Evolutionary conservation across 768 basidiomycete species (phyloP).

Genomic region (Multifurca ochricompacta): DNA sequence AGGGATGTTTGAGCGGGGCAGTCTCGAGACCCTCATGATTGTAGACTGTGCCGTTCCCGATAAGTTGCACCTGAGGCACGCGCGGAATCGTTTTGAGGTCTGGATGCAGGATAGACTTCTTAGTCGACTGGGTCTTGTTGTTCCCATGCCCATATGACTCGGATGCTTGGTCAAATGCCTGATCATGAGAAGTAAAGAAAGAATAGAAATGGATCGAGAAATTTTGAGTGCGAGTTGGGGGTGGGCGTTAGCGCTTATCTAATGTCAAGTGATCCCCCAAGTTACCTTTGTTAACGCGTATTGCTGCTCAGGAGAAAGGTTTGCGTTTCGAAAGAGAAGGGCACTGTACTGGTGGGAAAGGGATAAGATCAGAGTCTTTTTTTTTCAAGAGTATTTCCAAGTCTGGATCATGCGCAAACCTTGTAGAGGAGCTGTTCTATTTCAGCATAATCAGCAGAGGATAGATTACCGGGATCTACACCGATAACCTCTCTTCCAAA

Average conservation of each 20-base stretch:
- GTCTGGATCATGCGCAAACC: conserved; percentile 38
- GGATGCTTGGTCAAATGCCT: conserved; percentile 70
- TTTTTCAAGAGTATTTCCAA: not conserved
- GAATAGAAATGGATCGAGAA: too few relatives aligned
- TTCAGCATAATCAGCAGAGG: conserved; percentile 54
- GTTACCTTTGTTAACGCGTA: conserved; percentile 75
- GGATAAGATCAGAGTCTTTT: conserved; percentile 1
- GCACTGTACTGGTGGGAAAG: conserved; percentile 53
- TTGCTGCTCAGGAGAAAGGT: conserved; percentile 73
- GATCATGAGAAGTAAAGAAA: not conserved
- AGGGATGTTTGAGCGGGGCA: conserved; percentile 73
- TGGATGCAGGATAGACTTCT: conserved; percentile 77
- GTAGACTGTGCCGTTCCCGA: conserved; percentile 75
- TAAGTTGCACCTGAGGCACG: conserved; percentile 82
- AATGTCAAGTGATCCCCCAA: too few relatives aligned
- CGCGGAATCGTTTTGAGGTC: conserved; percentile 85
- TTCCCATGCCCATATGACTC: conserved; percentile 81
- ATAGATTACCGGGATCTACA: conserved; percentile 55
- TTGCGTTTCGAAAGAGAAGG: conserved; percentile 65
- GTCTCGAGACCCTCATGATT: conserved; percentile 70
- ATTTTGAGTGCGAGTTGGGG: too few relatives aligned
- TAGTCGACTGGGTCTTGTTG: conserved; percentile 69
- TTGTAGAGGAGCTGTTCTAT: conserved; percentile 70
- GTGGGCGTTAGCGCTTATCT: not conserved
- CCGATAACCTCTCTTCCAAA: conserved; percentile 78